Evolutionary conservation across 371 early-diverging fungal species (phyloP), one percentile per base, ranked within the genome.

Genomic region (Cokeromyces recurvatus): DNA sequence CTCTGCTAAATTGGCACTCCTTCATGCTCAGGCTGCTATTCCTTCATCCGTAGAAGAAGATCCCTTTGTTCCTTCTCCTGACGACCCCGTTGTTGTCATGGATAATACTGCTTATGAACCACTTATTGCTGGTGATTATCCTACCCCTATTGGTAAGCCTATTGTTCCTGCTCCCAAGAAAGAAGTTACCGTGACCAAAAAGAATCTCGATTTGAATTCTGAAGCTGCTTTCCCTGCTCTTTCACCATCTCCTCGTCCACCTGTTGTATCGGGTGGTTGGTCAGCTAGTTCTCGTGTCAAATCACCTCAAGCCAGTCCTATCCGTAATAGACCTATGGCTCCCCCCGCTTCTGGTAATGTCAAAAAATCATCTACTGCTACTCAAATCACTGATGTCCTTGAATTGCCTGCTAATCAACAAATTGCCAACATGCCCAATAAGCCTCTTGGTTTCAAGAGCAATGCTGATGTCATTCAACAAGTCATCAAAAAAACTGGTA

Each of bases 171-270:
- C 51, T 15, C 44, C 43, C 23, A 55, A 60, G 41, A 60, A 61
- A 34, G 59, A 59, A 50, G 25, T 27, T 4, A n/a, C 4, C 12
- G 19, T 14, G 5, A 55, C 51, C 48, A 64, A 63, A 43, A 56
- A 62, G 46, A 60, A 63, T 22, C 54, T 82, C 3, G 84, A 85
- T 50, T 64, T 85, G 43, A 68, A 70, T 19, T 86, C 86, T 31
- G 79, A 79, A 55, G 70, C 79, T 23, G 79, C 82, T 50, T 89
- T 89, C 60, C 89, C 89, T 15, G 70, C 85, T 25, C 76, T 88
- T 32, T 82, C 87, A 38, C 63, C 77, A 12, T 48, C 73, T n/a
- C 69, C 78, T 31, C 72, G 72, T 32, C 50, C 75, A 17, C 67
- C 76, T 24, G 53, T 57, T 36, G 44, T 64, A 16, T 57, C 66